Base-by-base conservation (phyloP, 352 stramenopile species). In the Saprolegnia parasitica region DNA sequence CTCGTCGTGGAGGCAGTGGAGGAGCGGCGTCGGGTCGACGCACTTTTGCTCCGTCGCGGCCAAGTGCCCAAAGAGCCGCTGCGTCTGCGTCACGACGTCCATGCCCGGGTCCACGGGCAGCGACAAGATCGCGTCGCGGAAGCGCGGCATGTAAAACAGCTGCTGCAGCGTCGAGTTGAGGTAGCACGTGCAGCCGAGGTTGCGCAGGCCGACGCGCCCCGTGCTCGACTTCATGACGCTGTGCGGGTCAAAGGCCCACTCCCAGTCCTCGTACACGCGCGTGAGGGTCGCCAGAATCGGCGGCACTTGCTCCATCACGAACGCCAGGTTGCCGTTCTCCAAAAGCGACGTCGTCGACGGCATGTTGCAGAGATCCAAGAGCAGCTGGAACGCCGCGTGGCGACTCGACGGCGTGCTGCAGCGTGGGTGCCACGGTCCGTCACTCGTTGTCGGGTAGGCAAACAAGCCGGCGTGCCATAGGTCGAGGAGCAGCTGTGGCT, bases 141-240 rank as follows among this genome's bases (percentile, higher is more conserved):
- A 47, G 10, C 23, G 56, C 24, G 62, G 49, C 18, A 76, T 76
- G 40, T 77, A 78, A 46, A 71, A 83, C 16, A 85, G 56, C n/a
- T 76, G 61, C 49, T 85, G 78, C 24, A 85, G 50, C 29, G 83
- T 57, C 32, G 65, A 74, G 56, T 85, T 85, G 42, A 85, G 56
- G 57, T 85, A 85, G 64, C 78, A 85, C 1, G 78, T 84, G 39
- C 71, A 71, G 3, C 78, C 78, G 21, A 77, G 55, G 56, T 85
- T 85, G 29, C 70, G 32, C 13, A 85, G 45, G 23, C 78, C 78
- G 11, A 72, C 49, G 55, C 55, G 66, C 10, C 26, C 56, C 11
- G 40, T 72, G 10, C 5, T 23, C 13, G 63, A n/a, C 39, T 70
- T 70, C 45, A 70, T 70, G 11, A 62, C 45, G n/a, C 20, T 10